Conservation (phyloP, 257 asterid genomes). For the Solanum clarkiae region DNA sequence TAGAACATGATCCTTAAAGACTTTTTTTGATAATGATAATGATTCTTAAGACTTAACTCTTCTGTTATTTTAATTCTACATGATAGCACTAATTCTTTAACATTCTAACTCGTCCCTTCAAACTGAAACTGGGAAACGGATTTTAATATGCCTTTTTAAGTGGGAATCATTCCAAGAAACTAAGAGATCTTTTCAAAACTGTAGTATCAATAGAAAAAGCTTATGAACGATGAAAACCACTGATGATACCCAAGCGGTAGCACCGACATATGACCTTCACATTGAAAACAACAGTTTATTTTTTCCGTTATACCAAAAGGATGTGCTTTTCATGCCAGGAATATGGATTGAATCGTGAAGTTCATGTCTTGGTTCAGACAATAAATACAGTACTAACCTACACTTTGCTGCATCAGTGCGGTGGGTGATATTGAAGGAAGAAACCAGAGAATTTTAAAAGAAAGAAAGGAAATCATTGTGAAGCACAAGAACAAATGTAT, state of each 20-base stretch:
- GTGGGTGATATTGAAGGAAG: background rate
- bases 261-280: background rate
- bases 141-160: background rate
- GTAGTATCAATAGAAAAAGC: background rate
- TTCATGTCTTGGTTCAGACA: background rate
- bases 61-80: background rate
- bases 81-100: background rate
- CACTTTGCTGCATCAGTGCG: background rate
- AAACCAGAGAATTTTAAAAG: background rate
- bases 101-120: background rate
- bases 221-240: background rate
- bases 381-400: background rate
- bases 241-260: background rate
- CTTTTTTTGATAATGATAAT: too few species aligned
- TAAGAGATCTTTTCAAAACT: background rate
- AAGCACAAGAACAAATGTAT: background rate
- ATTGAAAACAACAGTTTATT: background rate
- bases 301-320: background rate
- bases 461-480: background rate
- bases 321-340: background rate
- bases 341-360: background rate
- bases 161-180: background rate
- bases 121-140: background rate
- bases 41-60: background rate
- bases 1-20: background rate